Conservation (phyloP, 257 asterid genomes). For the Schizonepeta tenuifolia region DNA sequence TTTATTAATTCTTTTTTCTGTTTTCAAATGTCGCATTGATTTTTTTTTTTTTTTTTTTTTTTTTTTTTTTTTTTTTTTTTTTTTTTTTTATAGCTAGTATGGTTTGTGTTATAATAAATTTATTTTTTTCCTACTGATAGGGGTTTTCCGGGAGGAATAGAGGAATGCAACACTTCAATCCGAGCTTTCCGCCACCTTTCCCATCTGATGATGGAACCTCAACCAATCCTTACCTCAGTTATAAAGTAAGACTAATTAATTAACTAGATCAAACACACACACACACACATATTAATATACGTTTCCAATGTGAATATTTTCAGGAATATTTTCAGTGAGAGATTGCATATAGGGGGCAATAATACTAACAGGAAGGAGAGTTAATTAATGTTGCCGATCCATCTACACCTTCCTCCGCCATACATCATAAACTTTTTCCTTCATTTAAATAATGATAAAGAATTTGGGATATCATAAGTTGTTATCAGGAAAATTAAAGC, state of each 20-base stretch:
- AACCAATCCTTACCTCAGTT: conserved; percentile 25
- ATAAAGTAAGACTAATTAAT: conserved; percentile 4
- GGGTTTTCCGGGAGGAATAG: conserved; percentile 1
- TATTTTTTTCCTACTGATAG: conserved; percentile 4
- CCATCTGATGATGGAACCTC: conserved; percentile 7
- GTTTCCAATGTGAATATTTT: not conserved
- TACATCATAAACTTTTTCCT: not conserved
- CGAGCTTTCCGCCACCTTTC: conserved; percentile 9
- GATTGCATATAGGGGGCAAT: not conserved
- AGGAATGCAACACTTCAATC: conserved; percentile 15
- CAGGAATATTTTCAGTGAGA: not conserved
- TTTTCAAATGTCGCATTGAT: not conserved
- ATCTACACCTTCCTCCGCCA: too few species aligned
- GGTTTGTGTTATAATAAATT: too few species aligned
- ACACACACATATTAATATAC: not conserved
- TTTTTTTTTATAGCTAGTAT: too few species aligned
- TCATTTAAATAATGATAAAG: not conserved
- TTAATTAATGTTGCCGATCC: not conserved
- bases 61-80: too few species aligned
- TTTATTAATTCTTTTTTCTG: not conserved
- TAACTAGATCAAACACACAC: not conserved
- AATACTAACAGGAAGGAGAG: not conserved
- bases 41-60: not conserved
- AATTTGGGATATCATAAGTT: not conserved
- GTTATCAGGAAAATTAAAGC: not conserved